Percentiles rank a stretch among this genome's conserved stretches.
These are phyloP conservation scores for Penstemon barbatus DNA, from an alignment of 257 asterid genomes.

Conservation along the genomic window DNA sequence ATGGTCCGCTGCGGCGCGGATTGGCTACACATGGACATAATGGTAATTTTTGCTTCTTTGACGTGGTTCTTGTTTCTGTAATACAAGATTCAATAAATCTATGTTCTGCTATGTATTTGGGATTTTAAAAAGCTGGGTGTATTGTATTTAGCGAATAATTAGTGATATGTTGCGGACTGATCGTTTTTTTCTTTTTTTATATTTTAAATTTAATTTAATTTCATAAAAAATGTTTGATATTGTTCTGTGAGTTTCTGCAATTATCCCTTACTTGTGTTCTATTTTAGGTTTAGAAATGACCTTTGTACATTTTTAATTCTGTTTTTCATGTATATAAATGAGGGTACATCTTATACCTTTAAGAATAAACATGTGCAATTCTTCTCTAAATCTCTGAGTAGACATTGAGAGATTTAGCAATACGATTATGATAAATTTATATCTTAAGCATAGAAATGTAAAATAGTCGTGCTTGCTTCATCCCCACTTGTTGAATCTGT, in stretches of 20 bases:
- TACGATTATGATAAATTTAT: not conserved
- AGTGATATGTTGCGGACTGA: too few species aligned
- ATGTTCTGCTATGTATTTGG: not conserved
- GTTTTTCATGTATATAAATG: too few species aligned
- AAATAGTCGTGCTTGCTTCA: not conserved
- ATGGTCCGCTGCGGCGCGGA: conserved; percentile 87
- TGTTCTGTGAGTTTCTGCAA: too few species aligned
- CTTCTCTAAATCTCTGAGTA: not conserved
- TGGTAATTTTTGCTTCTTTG: conserved; percentile 49
- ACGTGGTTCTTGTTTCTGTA: not conserved
- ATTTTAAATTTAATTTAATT: not conserved
- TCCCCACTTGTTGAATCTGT: not conserved
- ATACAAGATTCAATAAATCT: not conserved
- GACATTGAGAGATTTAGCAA: not conserved
- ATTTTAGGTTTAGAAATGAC: too few species aligned
- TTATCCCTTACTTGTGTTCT: too few species aligned
- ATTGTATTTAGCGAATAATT: too few species aligned
- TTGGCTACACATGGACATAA: conserved; percentile 98
- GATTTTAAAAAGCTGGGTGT: not conserved
- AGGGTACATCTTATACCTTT: not conserved
- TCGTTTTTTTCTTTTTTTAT: not conserved
- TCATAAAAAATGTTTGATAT: too few species aligned
- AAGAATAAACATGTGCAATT: not conserved
- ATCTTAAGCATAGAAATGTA: not conserved
- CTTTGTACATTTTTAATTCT: too few species aligned